Conservation (phyloP, 768 basidiomycete species). For the Lepiota subincarnata region DNA sequence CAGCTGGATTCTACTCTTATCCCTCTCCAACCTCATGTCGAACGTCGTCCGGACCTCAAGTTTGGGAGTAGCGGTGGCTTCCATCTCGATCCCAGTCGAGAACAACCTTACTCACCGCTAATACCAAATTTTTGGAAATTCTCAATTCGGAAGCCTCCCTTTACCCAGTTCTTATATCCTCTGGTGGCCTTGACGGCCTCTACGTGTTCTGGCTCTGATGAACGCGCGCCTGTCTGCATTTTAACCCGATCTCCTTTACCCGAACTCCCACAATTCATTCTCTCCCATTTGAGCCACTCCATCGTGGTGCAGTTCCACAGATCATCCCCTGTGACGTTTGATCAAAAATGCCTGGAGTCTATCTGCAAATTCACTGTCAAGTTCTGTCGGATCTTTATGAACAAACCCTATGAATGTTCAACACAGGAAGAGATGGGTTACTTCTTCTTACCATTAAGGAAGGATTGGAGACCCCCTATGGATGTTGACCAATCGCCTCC, state of each 20-base stretch:
- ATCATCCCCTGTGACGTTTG: conserved; percentile 46
- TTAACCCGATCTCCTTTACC: conserved; percentile 70
- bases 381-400: conserved; percentile 55
- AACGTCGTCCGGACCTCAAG: background rate
- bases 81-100: conserved; percentile 48
- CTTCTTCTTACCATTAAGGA: conserved; percentile 60
- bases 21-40: conserved; percentile 2
- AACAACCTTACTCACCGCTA: conserved; percentile 25
- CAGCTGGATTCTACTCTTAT: conserved; percentile 37
- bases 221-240: conserved; percentile 49
- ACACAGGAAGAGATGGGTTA: conserved; percentile 51
- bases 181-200: background rate
- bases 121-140: conserved; percentile 7
- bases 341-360: conserved; percentile 39
- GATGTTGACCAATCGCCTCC: conserved; percentile 18
- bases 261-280: conserved; percentile 44
- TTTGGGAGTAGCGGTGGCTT: background rate
- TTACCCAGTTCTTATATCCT: conserved; percentile 7
- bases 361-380: conserved; percentile 63
- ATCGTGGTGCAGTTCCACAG: conserved; percentile 39
- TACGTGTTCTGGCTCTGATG: background rate
- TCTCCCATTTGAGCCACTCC: conserved; percentile 54
- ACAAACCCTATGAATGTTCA: conserved; percentile 61
- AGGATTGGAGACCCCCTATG: conserved; percentile 31
- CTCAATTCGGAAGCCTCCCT: background rate